Conservation (phyloP, 2,329 filamentous ascomycete genomes). For the Monilinia aucupariae region DNA sequence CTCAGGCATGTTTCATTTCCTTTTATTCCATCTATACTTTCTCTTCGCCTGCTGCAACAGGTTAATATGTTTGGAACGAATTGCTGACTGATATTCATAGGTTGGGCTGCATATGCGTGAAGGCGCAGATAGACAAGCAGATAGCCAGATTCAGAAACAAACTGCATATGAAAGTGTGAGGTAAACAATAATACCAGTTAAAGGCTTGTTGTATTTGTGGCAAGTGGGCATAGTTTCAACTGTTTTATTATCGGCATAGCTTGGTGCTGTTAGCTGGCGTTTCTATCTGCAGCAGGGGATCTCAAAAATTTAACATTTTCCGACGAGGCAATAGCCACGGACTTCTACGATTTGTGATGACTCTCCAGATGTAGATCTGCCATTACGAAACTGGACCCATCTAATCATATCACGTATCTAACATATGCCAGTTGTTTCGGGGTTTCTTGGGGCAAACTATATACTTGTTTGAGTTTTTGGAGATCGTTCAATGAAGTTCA, state of each 20-base stretch:
- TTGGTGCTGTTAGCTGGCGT: background rate
- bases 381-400: background rate
- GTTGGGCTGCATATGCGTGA: conserved; percentile 48
- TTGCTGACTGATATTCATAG: conserved; percentile 29
- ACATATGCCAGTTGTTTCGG: too few relatives aligned
- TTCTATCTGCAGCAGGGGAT: background rate
- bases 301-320: background rate
- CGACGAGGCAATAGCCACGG: background rate
- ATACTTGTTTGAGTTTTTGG: background rate
- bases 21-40: background rate
- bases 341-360: background rate
- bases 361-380: background rate
- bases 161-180: background rate
- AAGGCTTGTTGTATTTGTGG: background rate
- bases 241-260: background rate
- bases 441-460: too few relatives aligned
- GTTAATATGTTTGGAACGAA: background rate
- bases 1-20: conserved; percentile 41
- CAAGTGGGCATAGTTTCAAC: background rate
- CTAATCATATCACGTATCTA: background rate
- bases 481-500: background rate
- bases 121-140: background rate
- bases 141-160: too few relatives aligned
- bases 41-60: background rate
- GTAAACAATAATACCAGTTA: too few relatives aligned